Evolutionary conservation across 495 filamentous ascomycete species (phyloP).

Genomic region (Neurospora sp.): DNA sequence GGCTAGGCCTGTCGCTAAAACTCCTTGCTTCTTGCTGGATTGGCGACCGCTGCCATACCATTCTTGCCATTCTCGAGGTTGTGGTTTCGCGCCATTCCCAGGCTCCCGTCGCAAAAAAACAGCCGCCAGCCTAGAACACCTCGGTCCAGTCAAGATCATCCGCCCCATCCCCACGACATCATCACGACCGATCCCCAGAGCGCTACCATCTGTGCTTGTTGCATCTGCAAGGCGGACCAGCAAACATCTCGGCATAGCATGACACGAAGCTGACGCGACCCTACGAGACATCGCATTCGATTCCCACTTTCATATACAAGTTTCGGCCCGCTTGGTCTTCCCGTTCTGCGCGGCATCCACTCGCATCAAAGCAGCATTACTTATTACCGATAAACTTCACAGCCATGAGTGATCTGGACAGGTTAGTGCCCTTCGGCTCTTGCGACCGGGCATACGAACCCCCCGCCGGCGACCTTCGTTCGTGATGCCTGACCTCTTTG

Average conservation of each 20-base stretch:
- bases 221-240: background rate
- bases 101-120: background rate
- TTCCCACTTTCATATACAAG: slow-evolving; percentile 1
- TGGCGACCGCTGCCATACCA: background rate
- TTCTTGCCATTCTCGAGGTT: background rate
- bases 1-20: background rate
- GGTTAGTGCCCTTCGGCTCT: slow-evolving; percentile 8
- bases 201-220: background rate
- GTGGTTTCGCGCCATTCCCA: background rate
- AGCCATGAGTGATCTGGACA: slow-evolving; percentile 23
- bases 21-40: background rate
- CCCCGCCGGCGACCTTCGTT: background rate
- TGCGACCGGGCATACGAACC: slow-evolving; percentile 41
- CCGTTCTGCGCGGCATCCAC: background rate
- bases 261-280: slow-evolving; percentile 3
- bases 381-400: background rate
- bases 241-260: background rate
- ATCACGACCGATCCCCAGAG: background rate
- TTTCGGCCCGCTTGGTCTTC: background rate
- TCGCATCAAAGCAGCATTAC: background rate
- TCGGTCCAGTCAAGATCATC: background rate
- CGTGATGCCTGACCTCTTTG: background rate
- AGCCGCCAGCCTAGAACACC: background rate
- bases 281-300: background rate
- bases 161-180: background rate